Evolutionary conservation across 495 filamentous ascomycete genomes (phyloP), one percentile per base, ranked within the genome.

Genomic region (Xylaria grammica): DNA sequence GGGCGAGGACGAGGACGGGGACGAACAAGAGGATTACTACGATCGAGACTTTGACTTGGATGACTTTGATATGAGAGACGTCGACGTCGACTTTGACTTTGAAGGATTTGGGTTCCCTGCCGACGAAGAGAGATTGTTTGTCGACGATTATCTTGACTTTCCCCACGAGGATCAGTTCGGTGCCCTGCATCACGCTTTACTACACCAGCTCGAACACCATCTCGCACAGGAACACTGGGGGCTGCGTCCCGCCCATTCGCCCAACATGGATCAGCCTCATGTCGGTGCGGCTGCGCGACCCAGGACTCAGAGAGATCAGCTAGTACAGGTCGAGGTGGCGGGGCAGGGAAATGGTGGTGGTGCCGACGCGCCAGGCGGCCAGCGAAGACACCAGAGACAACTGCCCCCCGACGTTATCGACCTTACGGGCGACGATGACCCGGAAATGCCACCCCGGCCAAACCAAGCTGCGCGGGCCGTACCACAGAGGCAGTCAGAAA

Each of bases 371-470:
- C 3, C 15, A 0, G 40, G 9, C 4, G 15, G 30, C 3, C 44
- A n/a, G 36, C 65, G 34, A 48, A 46, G 57, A 65, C 50, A 55
- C n/a, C 50, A 55, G 22, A 27, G 52, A 46, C 59, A 59, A 9
- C 57, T 26, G 10, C 62, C 67, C 17, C 71, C 69, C 0, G 68
- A 74, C 19, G 63, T 75, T 0, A 77, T 83, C 27, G 81, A 83
- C 53, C 62, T 83, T 20, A 83, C 81, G 1, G 72, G 65, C 20
- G 79, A 81, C 44, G 70, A 73, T 8, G 75, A 77, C 62, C 67
- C 36, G 17, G 61, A 48, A 11, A 27, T 45, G 32, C 30, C 56
- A 19, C 13, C 13, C 24, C 27, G 56, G 19, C 67, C 50, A 10
- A 40, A 38, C 49, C 32, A 55, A 38, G 56, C 53, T 52, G 55